Percentiles rank a stretch among this genome's conserved stretches.
Conservation (phyloP, 2,329 filamentous ascomycete species). For the Dactylellina sp. region DNA sequence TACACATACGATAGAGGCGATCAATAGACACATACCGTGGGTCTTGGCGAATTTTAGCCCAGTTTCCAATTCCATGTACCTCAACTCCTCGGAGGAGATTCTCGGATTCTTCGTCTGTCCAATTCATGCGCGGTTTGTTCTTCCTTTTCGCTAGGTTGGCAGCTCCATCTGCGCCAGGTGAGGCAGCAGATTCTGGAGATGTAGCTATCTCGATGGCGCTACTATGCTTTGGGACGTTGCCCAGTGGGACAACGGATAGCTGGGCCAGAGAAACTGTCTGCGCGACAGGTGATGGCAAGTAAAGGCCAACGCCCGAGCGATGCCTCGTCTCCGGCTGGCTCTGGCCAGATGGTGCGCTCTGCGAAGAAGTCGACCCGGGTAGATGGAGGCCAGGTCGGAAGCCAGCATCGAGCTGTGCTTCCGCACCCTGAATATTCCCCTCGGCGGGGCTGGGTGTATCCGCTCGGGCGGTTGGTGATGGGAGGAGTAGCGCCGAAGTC, state of each 20-base stretch:
- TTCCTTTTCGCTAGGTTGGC: conserved; percentile 29
- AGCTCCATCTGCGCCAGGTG: conserved; percentile 8
- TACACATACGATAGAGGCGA: neutral
- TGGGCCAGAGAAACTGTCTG: neutral
- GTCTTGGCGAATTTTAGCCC: conserved; percentile 39
- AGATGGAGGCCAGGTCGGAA: conserved; percentile 7
- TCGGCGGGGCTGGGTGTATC: no score
- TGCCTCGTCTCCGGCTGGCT: neutral
- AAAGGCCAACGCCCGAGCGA: neutral
- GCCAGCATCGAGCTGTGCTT: no score
- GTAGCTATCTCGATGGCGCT: conserved; percentile 1
- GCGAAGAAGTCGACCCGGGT: conserved; percentile 13
- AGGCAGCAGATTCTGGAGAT: conserved; percentile 27
- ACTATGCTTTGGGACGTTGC: neutral
- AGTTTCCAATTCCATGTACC: conserved; percentile 33
- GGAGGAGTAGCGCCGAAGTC: conserved; percentile 2
- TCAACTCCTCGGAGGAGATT: conserved; percentile 40
- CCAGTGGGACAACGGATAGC: neutral
- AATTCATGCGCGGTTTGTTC: conserved; percentile 48
- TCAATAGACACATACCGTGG: conserved; percentile 15
- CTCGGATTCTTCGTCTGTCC: conserved; percentile 33
- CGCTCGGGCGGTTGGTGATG: neutral
- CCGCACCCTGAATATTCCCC: no score
- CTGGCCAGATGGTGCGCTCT: neutral
- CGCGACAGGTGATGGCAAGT: neutral